These are phyloP conservation scores for Leccinum fallax DNA, from an alignment of 1,284 basidiomycete species.

Conservation along the genomic window DNA sequence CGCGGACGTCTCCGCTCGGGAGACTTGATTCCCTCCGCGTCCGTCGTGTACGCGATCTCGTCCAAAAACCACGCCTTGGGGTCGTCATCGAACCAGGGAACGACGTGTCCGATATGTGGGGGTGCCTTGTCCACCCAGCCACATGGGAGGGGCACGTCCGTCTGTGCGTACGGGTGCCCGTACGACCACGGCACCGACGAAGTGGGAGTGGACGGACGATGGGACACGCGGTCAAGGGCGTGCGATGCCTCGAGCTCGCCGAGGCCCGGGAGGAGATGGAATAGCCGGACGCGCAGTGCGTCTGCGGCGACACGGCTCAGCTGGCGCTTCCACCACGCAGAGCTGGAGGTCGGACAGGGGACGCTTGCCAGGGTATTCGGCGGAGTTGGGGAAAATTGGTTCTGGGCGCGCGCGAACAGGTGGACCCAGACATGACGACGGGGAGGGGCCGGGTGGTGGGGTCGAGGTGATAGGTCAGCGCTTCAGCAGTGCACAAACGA, in stretches of 20 bases:
- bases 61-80: constrained; percentile 91
- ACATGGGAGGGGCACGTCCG: constrained; percentile 49
- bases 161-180: constrained; percentile 73
- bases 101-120: constrained; percentile 65
- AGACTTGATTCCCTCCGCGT: constrained; percentile 60
- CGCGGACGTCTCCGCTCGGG: constrained; percentile 59
- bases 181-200: constrained; percentile 58
- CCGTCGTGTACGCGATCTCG: constrained; percentile 76
- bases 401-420: constrained; percentile 89
- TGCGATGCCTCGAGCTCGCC: constrained; percentile 69
- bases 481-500: constrained; percentile 71
- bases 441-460: constrained; percentile 62
- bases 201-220: constrained; percentile 23
- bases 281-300: constrained; percentile 41
- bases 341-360: constrained; percentile 80
- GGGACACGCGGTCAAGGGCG: constrained; percentile 48
- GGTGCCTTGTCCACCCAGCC: constrained; percentile 19
- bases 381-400: constrained; percentile 93
- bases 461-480: constrained; percentile 70
- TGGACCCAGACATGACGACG: constrained; percentile 74
- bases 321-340: constrained; percentile 91
- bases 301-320: constrained; percentile 48
- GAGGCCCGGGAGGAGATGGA: constrained; percentile 77
- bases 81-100: constrained; percentile 91
- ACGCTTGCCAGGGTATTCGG: constrained; percentile 72